phyloP scores from a whole-genome alignment of 371 early-diverging fungal species.

The Actinomortierella wolfii region DNA sequence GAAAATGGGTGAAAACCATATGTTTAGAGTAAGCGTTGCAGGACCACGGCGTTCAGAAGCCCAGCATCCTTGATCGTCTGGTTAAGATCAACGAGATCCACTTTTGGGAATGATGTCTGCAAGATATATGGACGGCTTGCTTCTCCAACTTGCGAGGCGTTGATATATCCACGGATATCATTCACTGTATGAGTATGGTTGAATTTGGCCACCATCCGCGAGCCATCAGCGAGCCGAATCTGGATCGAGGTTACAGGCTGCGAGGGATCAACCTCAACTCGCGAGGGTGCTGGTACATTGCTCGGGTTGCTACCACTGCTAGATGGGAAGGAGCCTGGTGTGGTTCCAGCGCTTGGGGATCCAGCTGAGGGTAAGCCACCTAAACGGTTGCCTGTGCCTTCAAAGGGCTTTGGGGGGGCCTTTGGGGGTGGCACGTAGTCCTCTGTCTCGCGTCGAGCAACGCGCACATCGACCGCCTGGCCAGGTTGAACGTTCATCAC shows the following conservation, averaged over 20 bases:
- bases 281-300: conserved; percentile 44
- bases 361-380: conserved; percentile 52
- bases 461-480: conserved; percentile 91
- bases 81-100: conserved; percentile 66
- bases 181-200: conserved; percentile 91
- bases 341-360: conserved; percentile 11
- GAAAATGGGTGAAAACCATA: not conserved
- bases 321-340: conserved; percentile 50
- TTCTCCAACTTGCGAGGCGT: conserved; percentile 60
- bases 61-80: conserved; percentile 81
- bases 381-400: conserved; percentile 86
- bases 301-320: conserved; percentile 43
- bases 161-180: conserved; percentile 79
- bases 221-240: conserved; percentile 91
- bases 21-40: conserved; percentile 75
- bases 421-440: conserved; percentile 87
- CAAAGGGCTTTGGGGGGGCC: conserved; percentile 78
- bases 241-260: conserved; percentile 88
- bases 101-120: conserved; percentile 85
- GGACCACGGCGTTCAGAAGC: conserved; percentile 84
- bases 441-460: conserved; percentile 82
- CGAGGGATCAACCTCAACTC: conserved; percentile 67
- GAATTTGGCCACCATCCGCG: conserved; percentile 79
- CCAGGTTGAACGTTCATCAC: conserved; percentile 89
- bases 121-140: conserved; percentile 67